Evolutionary conservation across 805 yeast species (phyloP).

Genomic region (Wickerhamomyces bisporus): DNA sequence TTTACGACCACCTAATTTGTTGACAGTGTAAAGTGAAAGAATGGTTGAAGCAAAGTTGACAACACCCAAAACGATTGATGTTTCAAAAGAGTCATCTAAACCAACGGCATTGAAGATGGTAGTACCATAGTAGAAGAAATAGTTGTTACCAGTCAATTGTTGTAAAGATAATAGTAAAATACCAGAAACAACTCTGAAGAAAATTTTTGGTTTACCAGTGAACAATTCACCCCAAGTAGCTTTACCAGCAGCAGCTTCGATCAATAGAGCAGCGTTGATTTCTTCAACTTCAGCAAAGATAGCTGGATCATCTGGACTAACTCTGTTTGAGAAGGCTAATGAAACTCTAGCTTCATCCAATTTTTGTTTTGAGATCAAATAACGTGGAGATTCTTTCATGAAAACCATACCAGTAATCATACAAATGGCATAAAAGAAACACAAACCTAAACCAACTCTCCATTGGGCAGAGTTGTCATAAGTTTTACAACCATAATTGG

Average conservation of each 20-base stretch:
- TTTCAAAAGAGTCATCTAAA: slow-evolving; percentile 49
- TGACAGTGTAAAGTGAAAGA: slow-evolving; percentile 44
- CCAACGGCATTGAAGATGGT: slow-evolving; percentile 59
- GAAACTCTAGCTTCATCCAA: slow-evolving; percentile 60
- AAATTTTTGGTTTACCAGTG: slow-evolving; percentile 62
- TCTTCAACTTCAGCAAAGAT: slow-evolving; percentile 52
- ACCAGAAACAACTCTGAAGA: slow-evolving; percentile 44
- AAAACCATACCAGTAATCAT: slow-evolving; percentile 34
- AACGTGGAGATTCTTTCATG: slow-evolving; percentile 76
- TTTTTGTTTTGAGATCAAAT: slow-evolving; percentile 47
- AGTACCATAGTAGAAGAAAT: slow-evolving; percentile 64
- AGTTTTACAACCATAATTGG: slow-evolving; percentile 58
- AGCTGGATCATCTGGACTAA: slow-evolving; percentile 46
- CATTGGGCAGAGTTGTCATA: slow-evolving; percentile 66
- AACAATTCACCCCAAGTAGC: slow-evolving; percentile 64
- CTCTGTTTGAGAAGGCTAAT: slow-evolving; percentile 55
- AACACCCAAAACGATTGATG: slow-evolving; percentile 53
- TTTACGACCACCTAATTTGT: slow-evolving; percentile 49
- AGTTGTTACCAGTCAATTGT: slow-evolving; percentile 64
- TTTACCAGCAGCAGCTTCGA: slow-evolving; percentile 54
- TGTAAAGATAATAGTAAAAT: slow-evolving; percentile 54
- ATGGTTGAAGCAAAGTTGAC: slow-evolving; percentile 56
- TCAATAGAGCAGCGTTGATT: slow-evolving; percentile 55
- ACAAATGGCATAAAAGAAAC: slow-evolving; percentile 41
- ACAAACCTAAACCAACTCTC: slow-evolving; percentile 66